phyloP scores from a whole-genome alignment of 2,329 filamentous ascomycete species.

The Fusarium pseudocircinatum region DNA sequence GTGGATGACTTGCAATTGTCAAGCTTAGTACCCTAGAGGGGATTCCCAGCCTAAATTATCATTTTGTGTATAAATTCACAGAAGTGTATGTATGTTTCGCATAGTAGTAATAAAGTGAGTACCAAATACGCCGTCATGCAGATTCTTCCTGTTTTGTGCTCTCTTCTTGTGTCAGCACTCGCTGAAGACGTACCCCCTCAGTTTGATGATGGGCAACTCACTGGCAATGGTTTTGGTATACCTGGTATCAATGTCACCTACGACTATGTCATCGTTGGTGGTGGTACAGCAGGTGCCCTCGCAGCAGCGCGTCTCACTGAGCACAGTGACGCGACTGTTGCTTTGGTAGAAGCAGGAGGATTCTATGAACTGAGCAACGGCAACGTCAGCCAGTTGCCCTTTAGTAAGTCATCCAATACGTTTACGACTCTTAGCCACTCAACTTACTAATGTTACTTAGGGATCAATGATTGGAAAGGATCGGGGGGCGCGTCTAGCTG shows the following conservation, averaged over 20 bases:
- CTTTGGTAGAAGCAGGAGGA: not conserved
- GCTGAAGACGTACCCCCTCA: constrained; percentile 10
- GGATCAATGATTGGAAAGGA: not conserved
- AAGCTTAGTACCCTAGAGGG: not conserved
- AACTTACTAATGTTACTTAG: not conserved
- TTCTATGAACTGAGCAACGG: constrained; percentile 6
- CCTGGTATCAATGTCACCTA: constrained; percentile 9
- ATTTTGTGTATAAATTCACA: not conserved
- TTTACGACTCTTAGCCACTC: too few species aligned
- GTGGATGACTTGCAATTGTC: not conserved
- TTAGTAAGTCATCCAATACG: not conserved
- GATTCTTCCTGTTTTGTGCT: not conserved
- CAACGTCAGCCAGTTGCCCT: not conserved
- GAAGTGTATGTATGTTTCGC: not conserved
- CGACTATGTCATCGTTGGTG: constrained; percentile 7
- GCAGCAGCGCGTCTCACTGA: not conserved
- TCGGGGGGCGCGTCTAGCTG: not conserved
- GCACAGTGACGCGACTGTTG: not conserved
- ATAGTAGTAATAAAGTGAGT: not conserved
- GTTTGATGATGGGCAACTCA: constrained; percentile 6
- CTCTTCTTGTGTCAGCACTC: not conserved
- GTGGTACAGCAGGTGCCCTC: not conserved
- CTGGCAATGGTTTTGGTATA: constrained; percentile 12
- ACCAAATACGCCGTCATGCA: not conserved
- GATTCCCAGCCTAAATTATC: too few species aligned